Base-by-base conservation (phyloP, 2,329 filamentous ascomycete genomes). In the Colletotrichum orbiculare region DNA sequence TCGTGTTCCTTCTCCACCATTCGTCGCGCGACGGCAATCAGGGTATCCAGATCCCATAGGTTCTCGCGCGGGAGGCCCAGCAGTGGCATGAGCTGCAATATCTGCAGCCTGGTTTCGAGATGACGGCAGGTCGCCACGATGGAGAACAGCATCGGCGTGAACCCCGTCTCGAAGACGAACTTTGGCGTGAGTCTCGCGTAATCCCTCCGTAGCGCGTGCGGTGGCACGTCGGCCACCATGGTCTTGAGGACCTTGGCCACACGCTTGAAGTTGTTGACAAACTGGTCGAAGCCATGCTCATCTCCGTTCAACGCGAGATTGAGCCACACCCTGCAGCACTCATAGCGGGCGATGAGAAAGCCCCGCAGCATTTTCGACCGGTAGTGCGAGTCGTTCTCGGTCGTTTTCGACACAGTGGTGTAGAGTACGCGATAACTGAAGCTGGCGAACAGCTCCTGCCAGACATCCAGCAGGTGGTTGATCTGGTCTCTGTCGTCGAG, bases 301-400 rank as follows among this genome's bases (percentile, higher is more conserved):
- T 72, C 66, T 2, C 54, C 50, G 61, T 82, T 79, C 42, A 76
- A 81, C 2, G 67, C 70, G 35, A 69, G 77, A 64, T 81, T 66
- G 8, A 63, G 2, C 63, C 63, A 66, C 25, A 66, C 45, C 9
- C 58, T 46, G 42, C 63, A 66, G 47, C 63, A 62, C 33, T 66
- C 63, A 33, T 66, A 66, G 5, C 63, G 63, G 8, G 63, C 57
- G 13, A 41, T 25, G 0, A 66, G 41, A 1, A 66, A 66, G 2
- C 58, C 58, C 9, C 37, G 58, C 1, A 66, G 59, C 38, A 63
- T 38, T 9, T 53, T 57, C 3, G 47, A 12, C 17, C 54, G 41
- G 17, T 62, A 56, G 11, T 43, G 35, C 77, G 3, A 69, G 58
- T 13, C 57, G 43, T 0, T 70, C 68, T 12, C 73, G 69, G 6